Percentiles rank a stretch among this genome's conserved stretches.
Conservation (phyloP, 148 eudicot genomes). For the Nyssa sinensis region DNA sequence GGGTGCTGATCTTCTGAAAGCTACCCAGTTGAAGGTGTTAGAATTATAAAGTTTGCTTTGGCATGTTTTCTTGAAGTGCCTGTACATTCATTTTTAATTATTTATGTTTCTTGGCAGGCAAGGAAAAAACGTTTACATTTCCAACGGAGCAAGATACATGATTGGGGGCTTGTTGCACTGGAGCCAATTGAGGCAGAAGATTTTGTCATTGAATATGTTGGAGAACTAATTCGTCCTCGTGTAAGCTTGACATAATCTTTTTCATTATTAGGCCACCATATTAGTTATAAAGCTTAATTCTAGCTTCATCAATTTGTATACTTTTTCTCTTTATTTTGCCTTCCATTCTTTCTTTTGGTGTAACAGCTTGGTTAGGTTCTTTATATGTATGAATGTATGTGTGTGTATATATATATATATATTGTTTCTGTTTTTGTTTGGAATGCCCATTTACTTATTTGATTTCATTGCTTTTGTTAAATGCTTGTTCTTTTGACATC, state of each 20-base stretch:
- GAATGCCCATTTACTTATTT: too few relatives aligned
- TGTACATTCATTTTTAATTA: not conserved
- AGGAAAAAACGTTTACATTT: constrained; percentile 90
- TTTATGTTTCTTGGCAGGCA: constrained; percentile 47
- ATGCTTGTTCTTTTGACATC: constrained; percentile 8
- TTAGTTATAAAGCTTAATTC: constrained; percentile 3
- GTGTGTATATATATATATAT: not conserved
- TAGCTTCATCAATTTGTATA: not conserved
- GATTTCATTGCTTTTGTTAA: not conserved
- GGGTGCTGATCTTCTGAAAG: constrained; percentile 92
- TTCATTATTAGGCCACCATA: not conserved
- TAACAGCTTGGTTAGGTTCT: not conserved
- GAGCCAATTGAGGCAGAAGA: constrained; percentile 98
- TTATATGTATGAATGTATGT: too few relatives aligned
- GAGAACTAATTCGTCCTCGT: constrained; percentile 92
- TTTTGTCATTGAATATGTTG: constrained; percentile 98
- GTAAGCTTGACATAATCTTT: constrained; percentile 38
- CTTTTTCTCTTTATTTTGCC: constrained; percentile 1
- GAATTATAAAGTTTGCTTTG: not conserved
- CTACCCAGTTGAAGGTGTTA: constrained; percentile 86
- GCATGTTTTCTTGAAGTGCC: not conserved
- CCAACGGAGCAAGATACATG: constrained; percentile 96
- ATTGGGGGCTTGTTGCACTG: constrained; percentile 96
- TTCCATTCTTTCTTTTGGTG: not conserved
- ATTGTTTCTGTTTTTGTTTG: too few relatives aligned